Percentiles rank a stretch among this genome's conserved stretches.
Conservation (phyloP, 2,329 filamentous ascomycete species). For the Chaetomium sp. region DNA sequence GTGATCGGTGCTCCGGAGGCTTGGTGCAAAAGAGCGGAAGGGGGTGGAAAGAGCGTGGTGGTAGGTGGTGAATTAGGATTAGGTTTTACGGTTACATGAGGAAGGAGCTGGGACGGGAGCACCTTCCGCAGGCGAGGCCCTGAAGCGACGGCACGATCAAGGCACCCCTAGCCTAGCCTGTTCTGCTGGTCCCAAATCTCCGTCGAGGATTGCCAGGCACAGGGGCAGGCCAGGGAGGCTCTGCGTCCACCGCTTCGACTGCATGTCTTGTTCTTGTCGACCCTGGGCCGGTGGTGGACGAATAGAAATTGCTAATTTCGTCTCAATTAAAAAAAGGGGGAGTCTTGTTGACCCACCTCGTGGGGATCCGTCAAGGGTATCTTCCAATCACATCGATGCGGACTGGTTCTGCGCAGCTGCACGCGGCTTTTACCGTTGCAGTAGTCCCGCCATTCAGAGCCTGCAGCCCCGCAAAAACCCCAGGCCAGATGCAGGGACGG, state of each 20-base stretch:
- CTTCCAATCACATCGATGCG: constrained; percentile 19
- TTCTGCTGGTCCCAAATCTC: constrained; percentile 34
- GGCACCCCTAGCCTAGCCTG: constrained; percentile 19
- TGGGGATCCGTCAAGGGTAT: constrained; percentile 22
- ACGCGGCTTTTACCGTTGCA: constrained; percentile 22
- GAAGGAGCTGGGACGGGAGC: constrained; percentile 9
- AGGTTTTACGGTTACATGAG: constrained; percentile 25
- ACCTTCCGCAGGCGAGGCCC: constrained; percentile 22
- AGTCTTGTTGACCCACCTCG: constrained; percentile 18
- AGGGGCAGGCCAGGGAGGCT: constrained; percentile 20
- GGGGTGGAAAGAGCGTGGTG: constrained; percentile 21
- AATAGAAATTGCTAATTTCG: constrained; percentile 39
- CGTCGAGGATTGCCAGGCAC: constrained; percentile 27
- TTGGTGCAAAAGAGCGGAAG: constrained; percentile 29
- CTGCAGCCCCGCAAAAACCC: constrained; percentile 10
- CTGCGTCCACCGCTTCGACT: constrained; percentile 7
- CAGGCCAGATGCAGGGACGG: constrained; percentile 33
- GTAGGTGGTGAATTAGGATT: constrained; percentile 26
- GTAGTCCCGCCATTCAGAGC: constrained; percentile 24
- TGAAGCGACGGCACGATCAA: constrained; percentile 24
- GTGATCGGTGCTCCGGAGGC: constrained; percentile 21
- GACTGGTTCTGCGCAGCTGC: constrained; percentile 22
- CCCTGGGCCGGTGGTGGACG: constrained; percentile 27
- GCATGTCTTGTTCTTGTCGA: constrained; percentile 4
- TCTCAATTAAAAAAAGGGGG: constrained; percentile 36